Conservation (phyloP, 345 rosid genomes). For the Eucalyptus curtisii region DNA sequence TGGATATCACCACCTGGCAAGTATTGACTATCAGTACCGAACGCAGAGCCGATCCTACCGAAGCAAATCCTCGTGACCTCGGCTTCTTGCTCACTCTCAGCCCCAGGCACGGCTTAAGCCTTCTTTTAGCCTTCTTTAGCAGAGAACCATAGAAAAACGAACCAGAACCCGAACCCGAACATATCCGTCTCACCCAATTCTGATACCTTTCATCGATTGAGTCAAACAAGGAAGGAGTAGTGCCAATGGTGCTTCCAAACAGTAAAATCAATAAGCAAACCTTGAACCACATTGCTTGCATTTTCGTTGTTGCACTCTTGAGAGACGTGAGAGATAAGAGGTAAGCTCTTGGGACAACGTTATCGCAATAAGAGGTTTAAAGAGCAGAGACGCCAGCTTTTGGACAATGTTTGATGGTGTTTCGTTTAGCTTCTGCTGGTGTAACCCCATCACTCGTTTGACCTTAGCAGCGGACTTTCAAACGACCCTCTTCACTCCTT, state of each 20-base stretch:
- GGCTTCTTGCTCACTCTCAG: neutral
- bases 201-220: neutral
- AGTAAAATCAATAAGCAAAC: neutral
- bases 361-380: neutral
- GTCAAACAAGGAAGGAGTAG: neutral
- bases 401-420: neutral
- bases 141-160: neutral
- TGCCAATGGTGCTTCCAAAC: neutral
- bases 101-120: neutral
- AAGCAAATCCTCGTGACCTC: neutral
- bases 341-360: neutral
- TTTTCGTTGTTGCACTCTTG: neutral
- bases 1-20: constrained; percentile 16
- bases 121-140: neutral
- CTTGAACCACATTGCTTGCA: neutral
- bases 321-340: neutral
- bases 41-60: neutral
- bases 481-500: neutral
- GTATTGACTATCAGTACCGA: constrained; percentile 15
- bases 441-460: neutral
- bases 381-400: neutral
- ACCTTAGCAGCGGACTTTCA: neutral
- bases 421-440: neutral
- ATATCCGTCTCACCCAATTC: neutral
- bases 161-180: fast-evolving